A percentile compares a stretch with the other conserved stretches of the same genome.
phyloP scores from a whole-genome alignment of 352 stramenopile genomes.

The Phytophthora capsici region DNA sequence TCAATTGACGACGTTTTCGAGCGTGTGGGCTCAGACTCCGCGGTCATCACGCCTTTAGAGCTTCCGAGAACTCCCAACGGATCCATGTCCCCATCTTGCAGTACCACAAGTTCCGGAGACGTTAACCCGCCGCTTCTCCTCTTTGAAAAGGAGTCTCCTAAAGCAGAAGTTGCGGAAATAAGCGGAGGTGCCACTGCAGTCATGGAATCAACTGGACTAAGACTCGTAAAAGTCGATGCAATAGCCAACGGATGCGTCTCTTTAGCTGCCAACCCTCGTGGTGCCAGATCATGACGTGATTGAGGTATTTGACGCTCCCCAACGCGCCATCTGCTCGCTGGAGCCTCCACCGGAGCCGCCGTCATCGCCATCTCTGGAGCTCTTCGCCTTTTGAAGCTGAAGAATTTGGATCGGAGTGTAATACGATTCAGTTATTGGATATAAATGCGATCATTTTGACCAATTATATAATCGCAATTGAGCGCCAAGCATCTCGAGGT shows the following conservation, averaged over 20 bases:
- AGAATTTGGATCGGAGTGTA: neutral
- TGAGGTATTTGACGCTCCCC: slow-evolving; percentile 37
- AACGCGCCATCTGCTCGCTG: slow-evolving; percentile 50
- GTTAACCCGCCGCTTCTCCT: slow-evolving; percentile 1
- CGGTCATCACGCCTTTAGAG: slow-evolving; percentile 2
- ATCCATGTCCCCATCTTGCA: slow-evolving; percentile 76
- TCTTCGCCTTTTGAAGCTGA: slow-evolving; percentile 31
- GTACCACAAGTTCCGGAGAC: slow-evolving; percentile 55
- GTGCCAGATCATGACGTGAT: slow-evolving; percentile 33
- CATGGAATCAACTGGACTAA: neutral
- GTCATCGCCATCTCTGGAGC: slow-evolving; percentile 21
- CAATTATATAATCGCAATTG: slow-evolving; percentile 14
- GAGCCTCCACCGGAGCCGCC: neutral
- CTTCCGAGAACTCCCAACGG: slow-evolving; percentile 58
- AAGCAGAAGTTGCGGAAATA: neutral
- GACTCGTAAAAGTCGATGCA: slow-evolving; percentile 10
- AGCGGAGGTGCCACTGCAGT: neutral
- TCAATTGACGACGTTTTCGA: slow-evolving; percentile 13
- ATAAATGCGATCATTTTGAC: slow-evolving; percentile 20
- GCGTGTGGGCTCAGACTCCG: neutral
- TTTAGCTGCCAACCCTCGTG: slow-evolving; percentile 25
- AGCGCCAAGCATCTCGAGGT: slow-evolving; percentile 34
- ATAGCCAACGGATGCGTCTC: slow-evolving; percentile 59
- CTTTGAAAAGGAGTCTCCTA: slow-evolving; percentile 6
- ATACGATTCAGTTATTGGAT: slow-evolving; percentile 20